These are phyloP conservation scores for Metschnikowia amazonensis DNA, from an alignment of 805 yeast species.

Conservation along the genomic window DNA sequence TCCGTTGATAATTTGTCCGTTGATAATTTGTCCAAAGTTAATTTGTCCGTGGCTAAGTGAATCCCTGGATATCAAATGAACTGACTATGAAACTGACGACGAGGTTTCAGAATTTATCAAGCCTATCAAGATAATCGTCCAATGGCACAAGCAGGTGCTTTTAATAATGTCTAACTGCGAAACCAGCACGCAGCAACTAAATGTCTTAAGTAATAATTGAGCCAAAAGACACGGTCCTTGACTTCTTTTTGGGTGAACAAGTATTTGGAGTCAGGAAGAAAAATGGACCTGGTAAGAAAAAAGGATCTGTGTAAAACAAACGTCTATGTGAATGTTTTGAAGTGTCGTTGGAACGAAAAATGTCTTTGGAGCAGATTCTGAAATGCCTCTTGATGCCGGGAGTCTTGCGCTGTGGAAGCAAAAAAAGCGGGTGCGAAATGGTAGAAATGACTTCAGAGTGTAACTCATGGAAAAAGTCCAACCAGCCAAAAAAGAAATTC, in stretches of 20 bases:
- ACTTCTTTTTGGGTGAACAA: not conserved
- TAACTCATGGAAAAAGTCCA: not conserved
- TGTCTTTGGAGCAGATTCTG: not conserved
- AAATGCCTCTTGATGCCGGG: not conserved
- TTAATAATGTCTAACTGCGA: not conserved
- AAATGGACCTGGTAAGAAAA: no score
- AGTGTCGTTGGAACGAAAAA: not conserved
- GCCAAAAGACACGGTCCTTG: not conserved
- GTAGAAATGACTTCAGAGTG: not conserved
- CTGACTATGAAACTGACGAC: no score
- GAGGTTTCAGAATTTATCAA: no score
- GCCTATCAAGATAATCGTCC: no score
- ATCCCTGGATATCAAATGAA: no score
- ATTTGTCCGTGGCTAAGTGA: no score
- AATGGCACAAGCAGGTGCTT: no score
- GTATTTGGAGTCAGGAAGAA: no score
- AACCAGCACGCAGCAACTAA: constrained; percentile 4
- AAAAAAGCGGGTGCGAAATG: constrained; percentile 6
- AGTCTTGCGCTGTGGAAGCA: not conserved
- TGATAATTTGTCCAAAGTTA: no score
- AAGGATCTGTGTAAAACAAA: no score
- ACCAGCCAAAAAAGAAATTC: constrained; percentile 3
- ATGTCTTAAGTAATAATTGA: not conserved
- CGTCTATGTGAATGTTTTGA: not conserved
- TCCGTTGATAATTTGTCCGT: no score